Conservation (phyloP, 805 yeast genomes). For the Danielia oregonensis region DNA sequence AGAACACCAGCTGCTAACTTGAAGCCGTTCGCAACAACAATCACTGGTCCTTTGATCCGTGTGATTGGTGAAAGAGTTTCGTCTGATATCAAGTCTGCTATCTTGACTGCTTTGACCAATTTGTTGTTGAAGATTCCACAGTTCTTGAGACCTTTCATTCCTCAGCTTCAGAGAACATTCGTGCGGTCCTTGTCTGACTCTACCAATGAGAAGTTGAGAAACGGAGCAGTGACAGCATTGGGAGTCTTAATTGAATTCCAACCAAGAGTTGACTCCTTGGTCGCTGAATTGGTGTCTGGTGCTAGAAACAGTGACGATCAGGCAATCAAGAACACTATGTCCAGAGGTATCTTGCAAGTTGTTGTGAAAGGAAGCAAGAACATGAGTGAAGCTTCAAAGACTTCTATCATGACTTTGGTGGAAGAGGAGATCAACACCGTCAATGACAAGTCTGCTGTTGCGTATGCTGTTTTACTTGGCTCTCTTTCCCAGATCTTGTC, state of each 20-base stretch:
- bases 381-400: conserved; percentile 70
- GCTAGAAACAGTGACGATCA: conserved; percentile 60
- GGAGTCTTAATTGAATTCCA: conserved; percentile 86
- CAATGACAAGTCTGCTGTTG: conserved; percentile 62
- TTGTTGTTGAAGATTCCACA: conserved; percentile 82
- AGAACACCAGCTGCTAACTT: conserved; percentile 80
- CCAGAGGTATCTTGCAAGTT: conserved; percentile 80
- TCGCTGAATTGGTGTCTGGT: conserved; percentile 76
- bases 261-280: conserved; percentile 91
- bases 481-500: conserved; percentile 67
- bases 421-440: conserved; percentile 58
- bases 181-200: conserved; percentile 86
- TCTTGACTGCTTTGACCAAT: conserved; percentile 75
- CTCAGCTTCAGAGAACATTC: conserved; percentile 95
- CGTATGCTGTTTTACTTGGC: conserved; percentile 78
- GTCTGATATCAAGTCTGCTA: conserved; percentile 92
- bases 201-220: conserved; percentile 64
- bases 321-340: conserved; percentile 81
- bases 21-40: conserved; percentile 84
- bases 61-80: conserved; percentile 94
- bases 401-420: conserved; percentile 63
- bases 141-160: conserved; percentile 90
- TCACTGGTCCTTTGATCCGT: conserved; percentile 97
- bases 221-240: conserved; percentile 84
- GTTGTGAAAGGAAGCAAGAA: conserved; percentile 74